phyloP scores from a whole-genome alignment of 2,329 filamentous ascomycete genomes.

The Fusarium chuoi region DNA sequence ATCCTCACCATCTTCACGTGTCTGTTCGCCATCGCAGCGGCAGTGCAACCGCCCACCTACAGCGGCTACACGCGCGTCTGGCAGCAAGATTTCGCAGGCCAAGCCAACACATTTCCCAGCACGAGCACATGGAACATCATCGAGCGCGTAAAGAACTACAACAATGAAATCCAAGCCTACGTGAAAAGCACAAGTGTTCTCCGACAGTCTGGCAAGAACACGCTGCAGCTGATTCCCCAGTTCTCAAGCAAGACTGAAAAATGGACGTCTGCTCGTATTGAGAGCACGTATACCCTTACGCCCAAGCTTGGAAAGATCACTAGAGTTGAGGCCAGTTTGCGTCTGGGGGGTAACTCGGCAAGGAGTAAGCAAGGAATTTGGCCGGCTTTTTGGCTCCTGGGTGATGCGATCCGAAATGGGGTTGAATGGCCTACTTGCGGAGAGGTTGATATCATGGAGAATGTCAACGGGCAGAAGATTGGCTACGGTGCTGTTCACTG shows the following conservation, averaged over 20 bases:
- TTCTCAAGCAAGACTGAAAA: conserved; percentile 46
- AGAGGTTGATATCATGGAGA: conserved; percentile 69
- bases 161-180: conserved; percentile 65
- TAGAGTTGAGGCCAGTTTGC: conserved; percentile 57
- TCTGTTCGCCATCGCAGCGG: conserved; percentile 48
- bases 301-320: conserved; percentile 58
- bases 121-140: conserved; percentile 55
- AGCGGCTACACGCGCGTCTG: conserved; percentile 53
- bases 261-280: conserved; percentile 68
- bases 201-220: conserved; percentile 60
- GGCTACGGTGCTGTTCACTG: conserved; percentile 65
- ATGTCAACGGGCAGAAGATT: conserved; percentile 59
- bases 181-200: conserved; percentile 58
- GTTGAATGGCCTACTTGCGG: conserved; percentile 63
- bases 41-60: conserved; percentile 53
- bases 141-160: conserved; percentile 55
- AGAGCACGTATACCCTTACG: conserved; percentile 59
- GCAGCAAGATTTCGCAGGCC: conserved; percentile 57
- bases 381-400: conserved; percentile 69
- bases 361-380: conserved; percentile 64
- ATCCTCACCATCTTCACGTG: conserved; percentile 44
- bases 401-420: conserved; percentile 59
- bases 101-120: conserved; percentile 48
- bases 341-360: conserved; percentile 56
- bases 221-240: conserved; percentile 63